A percentile compares a stretch with the other conserved stretches of the same genome.
These are phyloP conservation scores for Pythium aphanidermatum DNA, from an alignment of 352 stramenopile genomes.

Conservation along the genomic window DNA sequence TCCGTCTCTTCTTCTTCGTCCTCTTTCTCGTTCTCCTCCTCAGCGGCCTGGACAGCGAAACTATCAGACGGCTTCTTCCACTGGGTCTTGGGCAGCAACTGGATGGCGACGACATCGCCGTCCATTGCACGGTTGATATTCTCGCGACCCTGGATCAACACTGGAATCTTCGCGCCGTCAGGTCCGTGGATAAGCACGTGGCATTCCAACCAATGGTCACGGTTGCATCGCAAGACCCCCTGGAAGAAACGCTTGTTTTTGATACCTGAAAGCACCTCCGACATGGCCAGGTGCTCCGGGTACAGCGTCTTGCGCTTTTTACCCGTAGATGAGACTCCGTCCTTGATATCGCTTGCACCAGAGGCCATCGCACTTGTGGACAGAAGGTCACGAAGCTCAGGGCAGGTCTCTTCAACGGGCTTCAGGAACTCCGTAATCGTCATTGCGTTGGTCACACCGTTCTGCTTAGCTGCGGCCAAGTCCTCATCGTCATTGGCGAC, in stretches of 20 bases:
- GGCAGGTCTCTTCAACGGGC: conserved; percentile 33
- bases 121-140: conserved; percentile 97
- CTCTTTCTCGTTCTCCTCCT: conserved; percentile 32
- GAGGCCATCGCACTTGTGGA: conserved; percentile 24
- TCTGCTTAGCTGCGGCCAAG: conserved; percentile 30
- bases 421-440: conserved; percentile 62
- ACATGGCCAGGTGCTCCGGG: conserved; percentile 66
- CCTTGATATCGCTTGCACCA: conserved; percentile 15
- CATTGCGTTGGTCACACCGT: conserved; percentile 40
- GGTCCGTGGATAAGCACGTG: conserved; percentile 72
- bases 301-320: conserved; percentile 56
- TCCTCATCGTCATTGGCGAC: conserved; percentile 65
- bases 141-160: conserved; percentile 65
- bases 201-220: conserved; percentile 79
- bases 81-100: conserved; percentile 83
- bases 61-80: conserved; percentile 75
- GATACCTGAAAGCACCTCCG: conserved; percentile 77
- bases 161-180: conserved; percentile 55
- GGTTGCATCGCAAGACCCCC: conserved; percentile 84
- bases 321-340: conserved; percentile 20
- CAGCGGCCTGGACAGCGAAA: conserved; percentile 44
- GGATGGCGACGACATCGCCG: conserved; percentile 96
- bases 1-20: conserved; percentile 29
- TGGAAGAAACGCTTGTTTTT: conserved; percentile 88
- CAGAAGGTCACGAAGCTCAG: conserved; percentile 57